Evolutionary conservation across 768 basidiomycete species (phyloP).

Genomic region (Gelatoporia subvermispora): DNA sequence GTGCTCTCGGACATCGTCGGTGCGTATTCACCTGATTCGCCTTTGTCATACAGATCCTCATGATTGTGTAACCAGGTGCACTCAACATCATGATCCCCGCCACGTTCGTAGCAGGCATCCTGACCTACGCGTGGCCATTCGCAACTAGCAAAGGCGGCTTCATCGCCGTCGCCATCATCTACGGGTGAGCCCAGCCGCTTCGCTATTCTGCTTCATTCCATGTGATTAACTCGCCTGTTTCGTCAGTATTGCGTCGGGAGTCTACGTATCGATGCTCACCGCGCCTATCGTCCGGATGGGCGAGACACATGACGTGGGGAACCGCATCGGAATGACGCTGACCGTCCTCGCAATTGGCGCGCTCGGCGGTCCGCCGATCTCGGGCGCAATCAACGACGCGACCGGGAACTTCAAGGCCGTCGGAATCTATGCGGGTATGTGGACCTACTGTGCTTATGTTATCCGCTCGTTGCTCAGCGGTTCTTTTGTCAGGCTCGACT

Average conservation of each 20-base stretch:
- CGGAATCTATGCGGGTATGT: constrained; percentile 48
- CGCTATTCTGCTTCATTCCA: neutral
- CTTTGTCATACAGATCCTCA: neutral
- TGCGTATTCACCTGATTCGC: constrained; percentile 16
- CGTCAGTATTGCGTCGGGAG: constrained; percentile 63
- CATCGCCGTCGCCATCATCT: constrained; percentile 52
- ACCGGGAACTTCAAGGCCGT: constrained; percentile 51
- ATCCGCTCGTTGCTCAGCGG: neutral
- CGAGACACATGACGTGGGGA: constrained; percentile 52
- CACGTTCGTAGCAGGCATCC: constrained; percentile 45
- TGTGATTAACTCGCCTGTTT: neutral
- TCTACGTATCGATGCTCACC: constrained; percentile 50
- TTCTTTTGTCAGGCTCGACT: neutral
- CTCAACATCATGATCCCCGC: constrained; percentile 69
- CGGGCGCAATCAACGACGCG: constrained; percentile 56
- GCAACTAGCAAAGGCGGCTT: constrained; percentile 38
- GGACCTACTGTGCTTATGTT: too few relatives aligned
- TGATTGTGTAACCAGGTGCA: constrained; percentile 37
- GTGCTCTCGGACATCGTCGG: constrained; percentile 50
- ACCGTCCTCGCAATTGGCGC: constrained; percentile 58
- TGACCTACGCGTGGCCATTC: constrained; percentile 73
- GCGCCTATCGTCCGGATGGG: constrained; percentile 61
- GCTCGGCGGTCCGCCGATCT: constrained; percentile 67
- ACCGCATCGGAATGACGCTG: constrained; percentile 59
- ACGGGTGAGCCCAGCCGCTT: constrained; percentile 50